Percentiles rank a stretch among this genome's conserved stretches.
These are phyloP conservation scores for Paraphaeosphaeria sporulosa DNA, from an alignment of 2,329 filamentous ascomycete species.

Conservation along the genomic window DNA sequence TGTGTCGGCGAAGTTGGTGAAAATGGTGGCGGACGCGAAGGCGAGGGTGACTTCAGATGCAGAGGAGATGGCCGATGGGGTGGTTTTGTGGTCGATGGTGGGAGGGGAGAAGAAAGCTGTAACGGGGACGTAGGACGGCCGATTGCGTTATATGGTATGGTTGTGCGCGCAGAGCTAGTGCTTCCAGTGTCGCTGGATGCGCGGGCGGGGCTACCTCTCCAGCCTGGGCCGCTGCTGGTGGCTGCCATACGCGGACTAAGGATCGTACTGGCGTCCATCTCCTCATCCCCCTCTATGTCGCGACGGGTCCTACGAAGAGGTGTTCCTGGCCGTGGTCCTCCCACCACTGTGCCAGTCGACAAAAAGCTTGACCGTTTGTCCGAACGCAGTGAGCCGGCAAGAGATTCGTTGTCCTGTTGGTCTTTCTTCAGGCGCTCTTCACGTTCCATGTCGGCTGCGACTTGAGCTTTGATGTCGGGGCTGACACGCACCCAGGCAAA, in stretches of 20 bases:
- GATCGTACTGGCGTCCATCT: slow-evolving; percentile 39
- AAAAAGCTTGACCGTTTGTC: slow-evolving; percentile 43
- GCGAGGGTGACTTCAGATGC: slow-evolving; percentile 42
- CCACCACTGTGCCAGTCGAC: slow-evolving; percentile 30
- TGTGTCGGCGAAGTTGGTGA: slow-evolving; percentile 18
- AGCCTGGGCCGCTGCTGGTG: slow-evolving; percentile 17
- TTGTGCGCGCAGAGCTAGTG: slow-evolving; percentile 45
- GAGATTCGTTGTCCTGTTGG: slow-evolving; percentile 43
- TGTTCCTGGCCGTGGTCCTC: slow-evolving; percentile 29
- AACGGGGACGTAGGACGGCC: slow-evolving; percentile 34
- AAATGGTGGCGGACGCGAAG: slow-evolving; percentile 29
- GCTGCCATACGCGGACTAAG: slow-evolving; percentile 36
- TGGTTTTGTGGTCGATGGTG: slow-evolving; percentile 24
- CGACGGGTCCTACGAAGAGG: slow-evolving; percentile 31
- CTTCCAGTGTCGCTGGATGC: slow-evolving; percentile 46
- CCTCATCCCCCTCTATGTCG: slow-evolving; percentile 24
- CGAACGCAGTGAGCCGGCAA: slow-evolving; percentile 37
- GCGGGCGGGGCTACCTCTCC: slow-evolving; percentile 38
- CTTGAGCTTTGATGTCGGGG: slow-evolving; percentile 81
- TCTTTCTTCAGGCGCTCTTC: slow-evolving; percentile 43
- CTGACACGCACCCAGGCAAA: slow-evolving; percentile 89
- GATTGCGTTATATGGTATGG: slow-evolving; percentile 34
- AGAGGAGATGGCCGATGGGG: slow-evolving; percentile 43
- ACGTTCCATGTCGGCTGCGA: slow-evolving; percentile 72
- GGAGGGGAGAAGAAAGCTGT: slow-evolving; percentile 18